Percentiles rank a stretch among this genome's conserved stretches.
Evolutionary conservation across 306 rosid genomes (phyloP).

Genomic region (Cotoneaster glaucophyllus): DNA sequence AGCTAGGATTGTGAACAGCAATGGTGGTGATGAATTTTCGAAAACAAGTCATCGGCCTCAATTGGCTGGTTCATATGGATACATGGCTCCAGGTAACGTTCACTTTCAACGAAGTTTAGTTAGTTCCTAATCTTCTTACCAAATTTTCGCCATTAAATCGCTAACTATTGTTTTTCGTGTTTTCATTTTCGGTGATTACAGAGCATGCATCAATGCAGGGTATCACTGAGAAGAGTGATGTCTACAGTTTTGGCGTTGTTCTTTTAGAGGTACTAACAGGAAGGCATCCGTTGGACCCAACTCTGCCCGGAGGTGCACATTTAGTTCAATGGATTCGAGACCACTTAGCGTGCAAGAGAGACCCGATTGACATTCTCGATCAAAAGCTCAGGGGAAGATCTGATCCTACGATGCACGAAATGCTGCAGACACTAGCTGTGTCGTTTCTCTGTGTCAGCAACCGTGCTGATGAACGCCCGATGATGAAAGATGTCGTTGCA

Average conservation of each 20-base stretch:
- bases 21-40: slow-evolving; percentile 17
- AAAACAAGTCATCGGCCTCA: slow-evolving; percentile 45
- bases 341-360: slow-evolving; percentile 46
- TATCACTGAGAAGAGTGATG: slow-evolving; percentile 69
- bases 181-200: slow-evolving; percentile 24
- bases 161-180: slow-evolving; percentile 3
- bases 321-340: slow-evolving; percentile 81
- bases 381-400: slow-evolving; percentile 56
- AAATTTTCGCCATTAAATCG: not conserved
- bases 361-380: slow-evolving; percentile 58
- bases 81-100: slow-evolving; percentile 85
- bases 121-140: not conserved
- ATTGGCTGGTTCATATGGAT: slow-evolving; percentile 71
- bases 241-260: slow-evolving; percentile 82
- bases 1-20: slow-evolving; percentile 36
- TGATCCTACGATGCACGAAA: slow-evolving; percentile 59
- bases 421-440: slow-evolving; percentile 73
- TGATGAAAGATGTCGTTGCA: slow-evolving; percentile 70
- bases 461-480: slow-evolving; percentile 57
- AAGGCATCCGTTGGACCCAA: slow-evolving; percentile 86
- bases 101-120: not conserved
- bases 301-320: slow-evolving; percentile 54
- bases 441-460: slow-evolving; percentile 54
- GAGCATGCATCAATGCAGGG: slow-evolving; percentile 62
- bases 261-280: slow-evolving; percentile 80